phyloP scores from a whole-genome alignment of 441 rosid genomes.

The Rhodomyrtus psidioides region DNA sequence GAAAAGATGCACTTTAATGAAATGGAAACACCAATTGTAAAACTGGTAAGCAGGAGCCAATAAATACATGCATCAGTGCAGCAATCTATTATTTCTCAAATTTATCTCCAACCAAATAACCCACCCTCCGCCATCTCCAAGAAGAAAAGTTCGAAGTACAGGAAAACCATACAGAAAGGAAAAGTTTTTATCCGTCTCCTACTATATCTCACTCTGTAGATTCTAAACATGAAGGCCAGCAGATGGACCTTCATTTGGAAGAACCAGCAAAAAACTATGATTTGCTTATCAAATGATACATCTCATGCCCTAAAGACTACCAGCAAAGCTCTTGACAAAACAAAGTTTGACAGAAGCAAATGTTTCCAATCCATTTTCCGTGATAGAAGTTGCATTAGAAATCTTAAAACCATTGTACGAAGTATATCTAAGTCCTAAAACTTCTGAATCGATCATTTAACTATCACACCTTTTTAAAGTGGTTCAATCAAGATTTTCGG shows the following conservation, averaged over 20 bases:
- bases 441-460: not conserved
- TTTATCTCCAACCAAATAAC: not conserved
- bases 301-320: not conserved
- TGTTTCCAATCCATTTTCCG: not conserved
- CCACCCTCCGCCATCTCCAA: not conserved
- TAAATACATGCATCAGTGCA: not conserved
- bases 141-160: not conserved
- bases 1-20: not conserved
- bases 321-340: not conserved
- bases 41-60: not conserved
- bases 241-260: not conserved
- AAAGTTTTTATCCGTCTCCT: not conserved
- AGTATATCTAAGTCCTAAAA: not conserved
- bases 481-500: not conserved
- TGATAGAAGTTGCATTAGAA: not conserved
- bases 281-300: not conserved
- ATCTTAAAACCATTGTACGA: not conserved
- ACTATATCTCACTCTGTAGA: not conserved
- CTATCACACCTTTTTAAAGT: not conserved
- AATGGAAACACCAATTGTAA: not conserved
- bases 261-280: not conserved
- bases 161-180: not conserved
- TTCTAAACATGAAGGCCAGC: not conserved
- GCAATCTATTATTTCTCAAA: not conserved
- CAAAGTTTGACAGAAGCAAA: not conserved